A percentile compares a stretch with the other conserved stretches of the same genome.
Evolutionary conservation across 129 eudicot genomes (phyloP).

Genomic region (Ambrosia artemisiifolia): DNA sequence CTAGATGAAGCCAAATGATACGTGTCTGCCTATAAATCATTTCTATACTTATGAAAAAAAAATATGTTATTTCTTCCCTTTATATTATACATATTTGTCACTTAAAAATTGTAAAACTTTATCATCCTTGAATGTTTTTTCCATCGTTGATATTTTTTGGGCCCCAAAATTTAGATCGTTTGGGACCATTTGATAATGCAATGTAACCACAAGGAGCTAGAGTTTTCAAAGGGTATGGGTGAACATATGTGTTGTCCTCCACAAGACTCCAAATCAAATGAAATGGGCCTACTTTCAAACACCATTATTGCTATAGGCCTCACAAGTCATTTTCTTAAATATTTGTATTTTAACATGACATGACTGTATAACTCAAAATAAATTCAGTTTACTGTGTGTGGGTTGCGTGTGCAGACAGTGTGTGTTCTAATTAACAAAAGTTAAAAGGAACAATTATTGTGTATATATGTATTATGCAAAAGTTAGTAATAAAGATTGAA

Average conservation of each 20-base stretch:
- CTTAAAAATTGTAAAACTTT: neutral
- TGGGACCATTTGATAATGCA: conserved; percentile 30
- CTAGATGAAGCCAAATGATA: no score
- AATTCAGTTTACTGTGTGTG: conserved; percentile 9
- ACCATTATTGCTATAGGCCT: conserved; percentile 25
- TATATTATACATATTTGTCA: neutral
- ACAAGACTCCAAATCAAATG: conserved; percentile 8
- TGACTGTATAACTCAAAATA: conserved; percentile 4
- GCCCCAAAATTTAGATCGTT: conserved; percentile 5
- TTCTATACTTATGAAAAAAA: no score
- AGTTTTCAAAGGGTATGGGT: conserved; percentile 23
- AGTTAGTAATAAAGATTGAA: no score
- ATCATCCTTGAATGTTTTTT: neutral
- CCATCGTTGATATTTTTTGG: neutral
- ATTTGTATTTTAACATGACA: conserved; percentile 12
- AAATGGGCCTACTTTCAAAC: conserved; percentile 20
- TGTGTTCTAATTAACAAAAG: neutral
- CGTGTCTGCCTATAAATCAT: no score
- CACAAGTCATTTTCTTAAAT: conserved; percentile 25
- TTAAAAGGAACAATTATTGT: neutral
- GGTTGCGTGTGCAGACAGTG: conserved; percentile 3
- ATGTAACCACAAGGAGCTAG: neutral
- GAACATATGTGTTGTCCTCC: conserved; percentile 25
- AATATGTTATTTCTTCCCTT: neutral
- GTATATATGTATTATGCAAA: neutral